These are phyloP conservation scores for Geopyxis carbonaria DNA, from an alignment of 495 filamentous ascomycete species.

Conservation along the genomic window DNA sequence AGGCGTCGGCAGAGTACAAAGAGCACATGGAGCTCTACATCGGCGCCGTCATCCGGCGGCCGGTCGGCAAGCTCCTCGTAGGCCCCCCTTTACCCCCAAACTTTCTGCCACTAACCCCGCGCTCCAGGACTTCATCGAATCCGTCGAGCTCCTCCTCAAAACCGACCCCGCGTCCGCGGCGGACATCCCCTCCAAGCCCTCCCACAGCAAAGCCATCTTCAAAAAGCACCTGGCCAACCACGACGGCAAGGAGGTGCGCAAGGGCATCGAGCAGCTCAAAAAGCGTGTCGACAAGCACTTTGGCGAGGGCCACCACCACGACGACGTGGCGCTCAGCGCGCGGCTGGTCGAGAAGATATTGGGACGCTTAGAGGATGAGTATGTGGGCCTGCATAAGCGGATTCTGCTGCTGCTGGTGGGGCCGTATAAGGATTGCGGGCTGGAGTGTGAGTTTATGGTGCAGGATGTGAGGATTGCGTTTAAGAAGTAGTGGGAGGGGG, in stretches of 20 bases:
- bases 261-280: constrained; percentile 67
- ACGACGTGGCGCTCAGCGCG: constrained; percentile 35
- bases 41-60: constrained; percentile 69
- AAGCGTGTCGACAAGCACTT: constrained; percentile 95
- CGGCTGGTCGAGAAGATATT: constrained; percentile 60
- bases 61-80: constrained; percentile 56
- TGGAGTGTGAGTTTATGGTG: constrained; percentile 45
- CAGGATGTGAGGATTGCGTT: constrained; percentile 41
- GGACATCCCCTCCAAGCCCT: constrained; percentile 52
- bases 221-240: constrained; percentile 69
- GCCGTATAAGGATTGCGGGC: constrained; percentile 43
- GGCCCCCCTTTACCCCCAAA: constrained; percentile 1
- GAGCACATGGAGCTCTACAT: constrained; percentile 82
- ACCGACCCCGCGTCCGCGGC: constrained; percentile 24
- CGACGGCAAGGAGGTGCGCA: constrained; percentile 64
- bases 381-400: constrained; percentile 54
- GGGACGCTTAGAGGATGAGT: constrained; percentile 64
- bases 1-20: constrained; percentile 58
- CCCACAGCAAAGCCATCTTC: constrained; percentile 59
- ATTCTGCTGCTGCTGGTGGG: constrained; percentile 41
- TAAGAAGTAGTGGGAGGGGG: constrained; percentile 22
- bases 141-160: constrained; percentile 51
- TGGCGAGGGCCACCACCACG: constrained; percentile 62
- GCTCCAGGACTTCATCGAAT: constrained; percentile 72
- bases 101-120: constrained; percentile 13